A percentile compares a stretch with the other conserved stretches of the same genome.
phyloP scores from a whole-genome alignment of 805 yeast species.

The Scheffersomyces ergatensis region DNA sequence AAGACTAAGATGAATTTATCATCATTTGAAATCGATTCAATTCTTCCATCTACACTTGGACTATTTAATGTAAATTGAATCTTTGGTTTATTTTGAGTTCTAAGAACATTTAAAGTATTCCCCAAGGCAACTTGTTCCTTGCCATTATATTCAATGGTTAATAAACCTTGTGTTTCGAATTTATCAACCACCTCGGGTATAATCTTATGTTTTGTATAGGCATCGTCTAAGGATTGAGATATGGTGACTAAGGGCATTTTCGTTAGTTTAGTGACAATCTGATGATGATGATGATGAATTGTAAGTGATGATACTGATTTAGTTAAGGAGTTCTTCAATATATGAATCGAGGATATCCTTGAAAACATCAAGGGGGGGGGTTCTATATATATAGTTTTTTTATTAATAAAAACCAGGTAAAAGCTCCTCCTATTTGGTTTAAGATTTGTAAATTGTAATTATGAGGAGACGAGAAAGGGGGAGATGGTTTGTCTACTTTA shows the following conservation, averaged over 20 bases:
- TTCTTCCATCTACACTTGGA: conserved; percentile 39
- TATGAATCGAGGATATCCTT: background rate
- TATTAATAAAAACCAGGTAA: no score
- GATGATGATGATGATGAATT: background rate
- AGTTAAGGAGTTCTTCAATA: background rate
- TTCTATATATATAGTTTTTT: no score
- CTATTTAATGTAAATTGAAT: conserved; percentile 64
- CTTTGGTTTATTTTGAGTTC: conserved; percentile 66
- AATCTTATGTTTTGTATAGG: conserved; percentile 46
- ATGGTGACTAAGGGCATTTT: conserved; percentile 49
- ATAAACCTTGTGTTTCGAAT: conserved; percentile 50
- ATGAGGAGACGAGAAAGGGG: no score
- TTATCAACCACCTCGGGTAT: conserved; percentile 53
- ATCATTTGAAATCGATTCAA: conserved; percentile 35
- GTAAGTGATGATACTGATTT: background rate
- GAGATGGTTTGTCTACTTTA: no score
- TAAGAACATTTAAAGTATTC: conserved; percentile 60
- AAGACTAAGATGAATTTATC: conserved; percentile 70
- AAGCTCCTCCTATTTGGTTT: no score
- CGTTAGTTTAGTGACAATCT: conserved; percentile 3
- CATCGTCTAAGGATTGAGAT: conserved; percentile 53
- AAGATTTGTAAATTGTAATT: no score
- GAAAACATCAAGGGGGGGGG: background rate
- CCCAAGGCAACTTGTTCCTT: conserved; percentile 78
- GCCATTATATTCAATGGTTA: conserved; percentile 56